A percentile compares a stretch with the other conserved stretches of the same genome.
Conservation (phyloP, 2,329 filamentous ascomycete genomes). For the Alternaria brassicae region DNA sequence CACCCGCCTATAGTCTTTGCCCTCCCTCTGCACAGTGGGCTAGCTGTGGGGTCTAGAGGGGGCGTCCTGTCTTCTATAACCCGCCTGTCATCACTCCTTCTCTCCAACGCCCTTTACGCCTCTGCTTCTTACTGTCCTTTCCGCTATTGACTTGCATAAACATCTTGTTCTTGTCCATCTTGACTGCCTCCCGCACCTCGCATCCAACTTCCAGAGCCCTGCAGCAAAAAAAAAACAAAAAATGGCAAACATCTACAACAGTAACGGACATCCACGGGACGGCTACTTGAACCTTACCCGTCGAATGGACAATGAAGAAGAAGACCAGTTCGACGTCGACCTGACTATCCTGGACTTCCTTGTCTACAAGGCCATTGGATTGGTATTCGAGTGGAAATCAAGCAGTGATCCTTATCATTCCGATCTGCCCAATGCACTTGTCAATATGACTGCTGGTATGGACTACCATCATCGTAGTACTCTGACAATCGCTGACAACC, state of each 20-base stretch:
- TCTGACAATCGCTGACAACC: neutral
- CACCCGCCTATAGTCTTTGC: conserved; percentile 18
- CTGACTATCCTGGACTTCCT: conserved; percentile 65
- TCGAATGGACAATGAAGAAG: conserved; percentile 43
- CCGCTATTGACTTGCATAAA: conserved; percentile 7
- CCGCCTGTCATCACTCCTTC: conserved; percentile 12
- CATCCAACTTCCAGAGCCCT: conserved; percentile 23
- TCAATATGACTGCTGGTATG: conserved; percentile 45
- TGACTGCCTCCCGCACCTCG: conserved; percentile 24
- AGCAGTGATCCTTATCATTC: conserved; percentile 41
- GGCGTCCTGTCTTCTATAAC: conserved; percentile 13
- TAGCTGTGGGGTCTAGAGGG: conserved; percentile 11
- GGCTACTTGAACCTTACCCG: conserved; percentile 44
- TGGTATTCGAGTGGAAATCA: conserved; percentile 50
- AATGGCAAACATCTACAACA: conserved; percentile 26
- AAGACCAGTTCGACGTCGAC: conserved; percentile 59
- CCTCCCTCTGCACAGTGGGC: conserved; percentile 6
- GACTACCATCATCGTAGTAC: conserved; percentile 4
- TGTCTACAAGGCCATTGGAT: conserved; percentile 55
- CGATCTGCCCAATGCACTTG: conserved; percentile 41
- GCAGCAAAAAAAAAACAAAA: conserved; percentile 33
- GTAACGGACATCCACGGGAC: conserved; percentile 29
- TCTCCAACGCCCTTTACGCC: neutral
- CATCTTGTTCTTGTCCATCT: conserved; percentile 20
- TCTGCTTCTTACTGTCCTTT: conserved; percentile 18